A percentile compares a stretch with the other conserved stretches of the same genome.
These are phyloP conservation scores for Dactylellina parvicollis DNA, from an alignment of 2,329 filamentous ascomycete genomes.

Conservation along the genomic window DNA sequence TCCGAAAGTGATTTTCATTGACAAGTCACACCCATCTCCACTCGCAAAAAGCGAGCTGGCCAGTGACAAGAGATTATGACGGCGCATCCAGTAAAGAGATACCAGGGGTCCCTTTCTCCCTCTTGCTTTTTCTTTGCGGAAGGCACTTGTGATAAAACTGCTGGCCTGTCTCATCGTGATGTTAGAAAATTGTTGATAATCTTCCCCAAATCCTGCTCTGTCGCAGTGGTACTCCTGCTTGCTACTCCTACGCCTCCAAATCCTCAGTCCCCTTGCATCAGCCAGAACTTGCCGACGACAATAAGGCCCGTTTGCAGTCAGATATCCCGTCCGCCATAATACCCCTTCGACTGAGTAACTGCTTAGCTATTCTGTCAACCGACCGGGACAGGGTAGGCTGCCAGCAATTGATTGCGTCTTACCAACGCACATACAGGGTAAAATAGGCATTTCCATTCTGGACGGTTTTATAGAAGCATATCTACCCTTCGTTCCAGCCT, in stretches of 20 bases:
- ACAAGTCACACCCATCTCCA: conserved; percentile 51
- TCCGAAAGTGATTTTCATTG: conserved; percentile 54
- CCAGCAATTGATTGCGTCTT: conserved; percentile 47
- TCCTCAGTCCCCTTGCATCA: conserved; percentile 50
- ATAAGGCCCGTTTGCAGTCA: conserved; percentile 45
- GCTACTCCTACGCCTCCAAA: conserved; percentile 50
- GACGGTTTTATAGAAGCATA: conserved; percentile 40
- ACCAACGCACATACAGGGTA: conserved; percentile 51
- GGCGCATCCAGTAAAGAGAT: conserved; percentile 42
- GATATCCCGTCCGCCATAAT: conserved; percentile 5
- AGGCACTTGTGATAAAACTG: conserved; percentile 54
- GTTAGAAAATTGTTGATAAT: conserved; percentile 53
- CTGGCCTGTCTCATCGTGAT: conserved; percentile 54
- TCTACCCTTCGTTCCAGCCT: conserved; percentile 17
- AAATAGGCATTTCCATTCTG: conserved; percentile 50
- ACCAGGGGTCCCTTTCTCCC: conserved; percentile 22
- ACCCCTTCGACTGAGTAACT: conserved; percentile 41
- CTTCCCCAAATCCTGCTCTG: conserved; percentile 45
- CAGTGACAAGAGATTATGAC: conserved; percentile 49
- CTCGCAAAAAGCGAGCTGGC: conserved; percentile 30
- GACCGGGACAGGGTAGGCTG: conserved; percentile 46
- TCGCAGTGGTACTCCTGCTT: conserved; percentile 13
- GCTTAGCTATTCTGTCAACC: conserved; percentile 39
- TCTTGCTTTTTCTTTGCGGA: conserved; percentile 48
- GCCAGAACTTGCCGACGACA: conserved; percentile 35